phyloP scores from a whole-genome alignment of 2,329 filamentous ascomycete genomes.

The Xylaria hypoxylon region DNA sequence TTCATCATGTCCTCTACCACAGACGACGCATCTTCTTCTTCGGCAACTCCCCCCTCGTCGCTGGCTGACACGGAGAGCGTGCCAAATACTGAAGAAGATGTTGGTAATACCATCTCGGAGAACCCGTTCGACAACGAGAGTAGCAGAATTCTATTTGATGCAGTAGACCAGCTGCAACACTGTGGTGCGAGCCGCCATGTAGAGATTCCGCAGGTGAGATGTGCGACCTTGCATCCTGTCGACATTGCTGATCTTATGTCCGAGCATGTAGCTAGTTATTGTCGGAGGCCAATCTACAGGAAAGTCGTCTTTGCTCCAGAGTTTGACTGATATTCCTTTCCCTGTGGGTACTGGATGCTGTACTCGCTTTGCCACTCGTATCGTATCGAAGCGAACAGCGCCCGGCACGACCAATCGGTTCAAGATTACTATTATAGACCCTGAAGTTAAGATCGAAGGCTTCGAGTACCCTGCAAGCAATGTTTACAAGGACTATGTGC shows the following conservation, averaged over 20 bases:
- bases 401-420: conserved; percentile 47
- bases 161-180: conserved; percentile 53
- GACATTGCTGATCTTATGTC: background rate
- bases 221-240: background rate
- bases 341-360: conserved; percentile 41
- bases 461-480: conserved; percentile 40
- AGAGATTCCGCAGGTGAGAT: conserved; percentile 52
- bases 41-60: conserved; percentile 6
- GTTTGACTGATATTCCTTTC: conserved; percentile 48
- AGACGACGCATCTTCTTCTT: background rate
- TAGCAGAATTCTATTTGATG: conserved; percentile 53
- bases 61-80: background rate
- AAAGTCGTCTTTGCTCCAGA: conserved; percentile 80
- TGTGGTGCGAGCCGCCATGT: conserved; percentile 49
- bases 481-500: conserved; percentile 43
- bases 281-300: conserved; percentile 80
- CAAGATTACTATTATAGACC: conserved; percentile 49
- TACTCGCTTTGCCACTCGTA: conserved; percentile 48
- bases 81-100: background rate
- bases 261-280: conserved; percentile 69
- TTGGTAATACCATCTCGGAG: conserved; percentile 32
- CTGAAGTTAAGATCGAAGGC: conserved; percentile 43
- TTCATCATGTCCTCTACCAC: conserved; percentile 4
- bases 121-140: conserved; percentile 53
- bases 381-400: conserved; percentile 45